A percentile compares a stretch with the other conserved stretches of the same genome.
phyloP scores from a whole-genome alignment of 805 yeast genomes.

The Metschnikowia continentalis region DNA sequence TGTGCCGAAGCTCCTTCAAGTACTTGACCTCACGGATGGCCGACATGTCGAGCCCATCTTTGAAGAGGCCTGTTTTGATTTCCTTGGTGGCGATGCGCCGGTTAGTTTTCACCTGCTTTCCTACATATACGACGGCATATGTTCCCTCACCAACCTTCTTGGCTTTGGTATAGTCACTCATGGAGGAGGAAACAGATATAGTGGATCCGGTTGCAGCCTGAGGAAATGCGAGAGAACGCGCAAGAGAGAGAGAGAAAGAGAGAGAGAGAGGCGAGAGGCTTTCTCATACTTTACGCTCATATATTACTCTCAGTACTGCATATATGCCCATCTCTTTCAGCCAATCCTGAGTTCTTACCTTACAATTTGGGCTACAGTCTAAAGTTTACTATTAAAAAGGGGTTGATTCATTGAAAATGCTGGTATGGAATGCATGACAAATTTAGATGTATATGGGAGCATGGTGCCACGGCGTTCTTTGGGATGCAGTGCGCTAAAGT shows the following conservation, averaged over 20 bases:
- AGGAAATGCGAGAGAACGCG: background rate
- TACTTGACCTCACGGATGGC: conserved; percentile 93
- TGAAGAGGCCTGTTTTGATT: conserved; percentile 89
- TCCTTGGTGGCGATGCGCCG: conserved; percentile 87
- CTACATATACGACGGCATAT: conserved; percentile 92
- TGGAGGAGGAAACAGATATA: background rate
- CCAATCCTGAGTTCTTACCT: too few relatives aligned
- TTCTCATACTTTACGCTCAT: background rate
- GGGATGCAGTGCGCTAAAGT: too few relatives aligned
- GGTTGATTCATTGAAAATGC: too few relatives aligned
- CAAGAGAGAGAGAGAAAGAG: too few relatives aligned
- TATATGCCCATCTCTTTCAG: too few relatives aligned
- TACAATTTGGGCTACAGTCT: too few relatives aligned
- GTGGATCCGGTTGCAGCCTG: background rate
- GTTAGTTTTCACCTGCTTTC: conserved; percentile 52
- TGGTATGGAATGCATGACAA: too few relatives aligned
- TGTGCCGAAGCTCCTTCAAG: conserved; percentile 70
- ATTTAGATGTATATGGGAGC: too few relatives aligned
- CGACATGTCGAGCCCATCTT: conserved; percentile 96
- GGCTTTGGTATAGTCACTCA: conserved; percentile 44
- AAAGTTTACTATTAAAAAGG: too few relatives aligned
- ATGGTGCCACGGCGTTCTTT: too few relatives aligned
- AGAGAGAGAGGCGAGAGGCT: background rate
- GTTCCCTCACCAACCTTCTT: conserved; percentile 98
- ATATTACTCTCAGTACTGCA: too few relatives aligned